phyloP scores from a whole-genome alignment of 192 early-diverging fungal species.

The Gryganskiella cystojenkinii region DNA sequence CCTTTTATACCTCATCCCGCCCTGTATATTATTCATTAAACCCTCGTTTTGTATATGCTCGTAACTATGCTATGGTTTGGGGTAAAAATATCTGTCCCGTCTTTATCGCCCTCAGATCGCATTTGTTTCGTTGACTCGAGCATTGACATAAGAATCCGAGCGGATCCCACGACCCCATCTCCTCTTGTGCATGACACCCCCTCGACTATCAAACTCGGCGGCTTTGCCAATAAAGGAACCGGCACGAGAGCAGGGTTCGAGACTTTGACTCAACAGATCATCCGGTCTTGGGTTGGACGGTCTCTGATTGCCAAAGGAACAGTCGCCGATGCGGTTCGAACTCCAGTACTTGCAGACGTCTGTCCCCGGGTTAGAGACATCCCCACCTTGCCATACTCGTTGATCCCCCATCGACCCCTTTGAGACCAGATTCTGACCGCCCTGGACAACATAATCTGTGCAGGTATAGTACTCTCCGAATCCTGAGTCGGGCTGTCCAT shows the following conservation, averaged over 20 bases:
- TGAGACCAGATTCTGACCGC: conserved; percentile 47
- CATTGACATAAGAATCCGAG: conserved; percentile 24
- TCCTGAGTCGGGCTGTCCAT: conserved; percentile 62
- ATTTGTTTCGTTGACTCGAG: background rate
- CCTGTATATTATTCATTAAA: background rate
- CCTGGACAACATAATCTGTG: conserved; percentile 62
- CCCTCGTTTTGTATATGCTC: background rate
- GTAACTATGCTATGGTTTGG: background rate
- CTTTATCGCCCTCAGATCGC: background rate
- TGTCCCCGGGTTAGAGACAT: conserved; percentile 62
- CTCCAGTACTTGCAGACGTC: conserved; percentile 74
- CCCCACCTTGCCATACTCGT: conserved; percentile 59
- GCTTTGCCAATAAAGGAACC: conserved; percentile 55
- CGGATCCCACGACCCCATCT: conserved; percentile 30
- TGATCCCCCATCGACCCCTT: conserved; percentile 31
- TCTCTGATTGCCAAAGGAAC: conserved; percentile 62
- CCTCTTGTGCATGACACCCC: conserved; percentile 9
- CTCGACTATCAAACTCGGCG: conserved; percentile 54
- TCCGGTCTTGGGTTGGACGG: conserved; percentile 57
- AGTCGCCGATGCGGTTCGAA: conserved; percentile 67
- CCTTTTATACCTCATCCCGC: background rate
- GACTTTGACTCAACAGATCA: conserved; percentile 65
- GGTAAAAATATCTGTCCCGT: no score
- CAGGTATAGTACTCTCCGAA: conserved; percentile 72
- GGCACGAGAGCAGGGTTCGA: conserved; percentile 65